A percentile compares a stretch with the other conserved stretches of the same genome.
Conservation (phyloP, 2,329 filamentous ascomycete species). For the Colletotrichum sp. region DNA sequence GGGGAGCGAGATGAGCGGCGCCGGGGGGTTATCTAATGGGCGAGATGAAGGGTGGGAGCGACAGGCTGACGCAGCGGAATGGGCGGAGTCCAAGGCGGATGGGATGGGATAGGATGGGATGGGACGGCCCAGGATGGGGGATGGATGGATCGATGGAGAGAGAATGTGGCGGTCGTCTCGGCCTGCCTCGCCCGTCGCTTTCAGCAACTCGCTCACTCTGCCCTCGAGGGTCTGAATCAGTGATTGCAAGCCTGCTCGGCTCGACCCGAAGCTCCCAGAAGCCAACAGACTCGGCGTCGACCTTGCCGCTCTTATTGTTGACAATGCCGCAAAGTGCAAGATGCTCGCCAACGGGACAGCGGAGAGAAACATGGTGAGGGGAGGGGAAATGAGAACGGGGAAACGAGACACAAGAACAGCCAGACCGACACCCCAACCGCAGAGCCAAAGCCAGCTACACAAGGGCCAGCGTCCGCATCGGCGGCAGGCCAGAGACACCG, state of each 20-base stretch:
- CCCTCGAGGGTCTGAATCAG: constrained; percentile 1
- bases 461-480: constrained; percentile 19
- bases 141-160: constrained; percentile 2
- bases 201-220: constrained; percentile 4
- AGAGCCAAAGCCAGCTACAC: constrained; percentile 2
- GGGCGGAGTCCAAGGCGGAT: constrained; percentile 20
- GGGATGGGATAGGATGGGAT: constrained; percentile 17
- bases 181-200: constrained; percentile 20
- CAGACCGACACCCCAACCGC: background rate
- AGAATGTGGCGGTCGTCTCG: constrained; percentile 19
- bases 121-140: constrained; percentile 8
- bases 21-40: constrained; percentile 22
- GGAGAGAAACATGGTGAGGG: constrained; percentile 7
- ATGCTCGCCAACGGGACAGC: background rate
- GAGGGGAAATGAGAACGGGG: constrained; percentile 13
- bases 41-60: constrained; percentile 21
- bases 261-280: constrained; percentile 1
- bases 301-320: background rate
- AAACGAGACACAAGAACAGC: constrained; percentile 9
- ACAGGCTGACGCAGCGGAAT: constrained; percentile 23
- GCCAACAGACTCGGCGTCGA: background rate
- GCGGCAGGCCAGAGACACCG: constrained; percentile 17
- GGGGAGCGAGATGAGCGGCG: constrained; percentile 22
- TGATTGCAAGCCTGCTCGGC: background rate
- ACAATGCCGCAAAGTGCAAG: background rate